A percentile compares a stretch with the other conserved stretches of the same genome.
Conservation (phyloP, 179 eudicot species). For the Vitellaria paradoxa region DNA sequence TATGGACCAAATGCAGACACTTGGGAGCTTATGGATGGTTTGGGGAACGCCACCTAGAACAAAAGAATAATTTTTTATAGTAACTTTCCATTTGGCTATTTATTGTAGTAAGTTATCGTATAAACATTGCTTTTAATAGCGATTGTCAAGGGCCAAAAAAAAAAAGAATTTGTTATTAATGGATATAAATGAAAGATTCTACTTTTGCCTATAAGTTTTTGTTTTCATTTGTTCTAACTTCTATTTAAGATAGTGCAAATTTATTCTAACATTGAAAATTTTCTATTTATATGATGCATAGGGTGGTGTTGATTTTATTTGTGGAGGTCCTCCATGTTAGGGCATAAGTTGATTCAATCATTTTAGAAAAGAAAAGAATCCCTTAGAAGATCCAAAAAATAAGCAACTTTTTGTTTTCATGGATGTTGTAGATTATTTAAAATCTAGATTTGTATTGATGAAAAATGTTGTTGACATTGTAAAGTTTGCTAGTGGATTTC, state of each 20-base stretch:
- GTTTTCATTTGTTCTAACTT: not conserved
- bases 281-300: slow-evolving; percentile 7
- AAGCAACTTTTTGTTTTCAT: slow-evolving; percentile 64
- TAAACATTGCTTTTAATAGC: slow-evolving; percentile 26
- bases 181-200: slow-evolving; percentile 47
- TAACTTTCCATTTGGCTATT: not conserved
- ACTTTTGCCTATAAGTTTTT: slow-evolving; percentile 66
- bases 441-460: slow-evolving; percentile 67
- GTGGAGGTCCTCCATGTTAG: slow-evolving; percentile 97
- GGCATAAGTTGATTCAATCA: slow-evolving; percentile 89
- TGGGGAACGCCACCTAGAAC: slow-evolving; percentile 46
- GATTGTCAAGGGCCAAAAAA: slow-evolving; percentile 41
- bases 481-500: slow-evolving; percentile 56
- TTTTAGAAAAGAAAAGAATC: slow-evolving; percentile 51
- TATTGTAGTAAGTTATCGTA: not conserved
- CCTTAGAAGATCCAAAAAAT: slow-evolving; percentile 60
- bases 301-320: slow-evolving; percentile 63
- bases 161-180: slow-evolving; percentile 53
- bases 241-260: not conserved
- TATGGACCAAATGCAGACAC: slow-evolving; percentile 68
- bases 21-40: slow-evolving; percentile 82
- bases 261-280: not conserved
- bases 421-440: slow-evolving; percentile 58
- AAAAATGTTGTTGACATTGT: slow-evolving; percentile 81
- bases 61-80: not conserved